Evolutionary conservation across 2,329 filamentous ascomycete genomes (phyloP).

Genomic region (Coniochaeta sp.): DNA sequence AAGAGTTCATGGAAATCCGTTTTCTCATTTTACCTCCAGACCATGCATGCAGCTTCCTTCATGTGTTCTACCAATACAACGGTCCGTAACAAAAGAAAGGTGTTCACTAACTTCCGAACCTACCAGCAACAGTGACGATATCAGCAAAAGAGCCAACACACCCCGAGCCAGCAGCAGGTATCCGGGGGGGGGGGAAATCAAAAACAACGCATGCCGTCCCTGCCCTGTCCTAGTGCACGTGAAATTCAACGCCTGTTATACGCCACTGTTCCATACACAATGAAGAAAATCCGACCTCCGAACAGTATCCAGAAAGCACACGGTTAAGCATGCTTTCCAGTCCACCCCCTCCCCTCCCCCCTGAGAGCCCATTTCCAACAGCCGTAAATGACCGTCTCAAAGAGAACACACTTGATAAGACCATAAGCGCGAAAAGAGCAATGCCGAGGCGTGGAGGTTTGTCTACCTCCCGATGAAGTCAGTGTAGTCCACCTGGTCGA

Average conservation of each 20-base stretch:
- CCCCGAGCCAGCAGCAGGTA: neutral
- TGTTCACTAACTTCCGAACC: neutral
- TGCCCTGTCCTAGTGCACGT: neutral
- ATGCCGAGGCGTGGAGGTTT: neutral
- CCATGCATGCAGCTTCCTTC: neutral
- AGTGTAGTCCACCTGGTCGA: neutral
- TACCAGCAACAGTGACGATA: neutral
- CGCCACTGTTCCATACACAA: neutral
- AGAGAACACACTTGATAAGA: neutral
- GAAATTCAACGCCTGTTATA: neutral
- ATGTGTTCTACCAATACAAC: neutral
- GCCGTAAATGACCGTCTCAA: neutral
- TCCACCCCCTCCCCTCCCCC: neutral
- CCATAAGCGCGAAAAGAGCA: neutral
- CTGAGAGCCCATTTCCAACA: neutral
- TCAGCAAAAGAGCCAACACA: neutral
- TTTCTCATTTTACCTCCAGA: neutral
- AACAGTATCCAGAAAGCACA: constrained; percentile 2
- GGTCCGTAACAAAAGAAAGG: neutral
- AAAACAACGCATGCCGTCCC: neutral
- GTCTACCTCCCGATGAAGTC: neutral
- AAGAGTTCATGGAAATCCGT: neutral
- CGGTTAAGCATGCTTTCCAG: neutral
- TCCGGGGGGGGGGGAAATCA: neutral
- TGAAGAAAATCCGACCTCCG: neutral